These are phyloP conservation scores for Aspergillus olivimuriae DNA, from an alignment of 495 filamentous ascomycete genomes.

Conservation along the genomic window DNA sequence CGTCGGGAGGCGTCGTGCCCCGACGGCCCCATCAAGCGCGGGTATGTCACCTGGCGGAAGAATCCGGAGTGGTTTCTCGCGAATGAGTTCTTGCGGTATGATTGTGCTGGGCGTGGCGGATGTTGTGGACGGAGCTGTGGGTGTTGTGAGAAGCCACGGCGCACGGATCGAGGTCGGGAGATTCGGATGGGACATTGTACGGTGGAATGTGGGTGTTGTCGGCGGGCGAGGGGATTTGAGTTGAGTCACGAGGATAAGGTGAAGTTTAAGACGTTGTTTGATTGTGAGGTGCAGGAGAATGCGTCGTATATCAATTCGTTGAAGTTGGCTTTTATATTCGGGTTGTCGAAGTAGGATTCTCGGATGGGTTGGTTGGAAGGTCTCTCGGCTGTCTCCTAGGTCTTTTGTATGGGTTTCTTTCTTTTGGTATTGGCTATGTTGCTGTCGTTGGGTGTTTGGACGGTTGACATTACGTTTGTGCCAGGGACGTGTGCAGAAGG, in stretches of 20 bases:
- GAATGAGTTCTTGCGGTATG: not conserved
- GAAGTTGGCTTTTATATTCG: constrained; percentile 3
- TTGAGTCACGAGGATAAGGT: constrained; percentile 2
- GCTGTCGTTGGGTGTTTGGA: no score
- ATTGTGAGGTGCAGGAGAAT: constrained; percentile 4
- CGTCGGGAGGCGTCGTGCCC: constrained; percentile 2
- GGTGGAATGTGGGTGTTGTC: constrained; percentile 6
- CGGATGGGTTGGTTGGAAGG: not conserved
- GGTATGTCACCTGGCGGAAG: not conserved
- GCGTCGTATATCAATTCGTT: not conserved
- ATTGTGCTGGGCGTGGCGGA: constrained; percentile 3
- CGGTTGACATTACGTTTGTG: no score
- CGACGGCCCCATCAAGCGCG: not conserved
- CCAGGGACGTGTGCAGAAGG: no score
- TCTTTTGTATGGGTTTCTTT: not conserved
- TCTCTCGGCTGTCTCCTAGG: no score
- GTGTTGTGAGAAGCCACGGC: not conserved
- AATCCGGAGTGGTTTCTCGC: not conserved
- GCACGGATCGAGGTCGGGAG: not conserved
- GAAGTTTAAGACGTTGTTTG: constrained; percentile 4
- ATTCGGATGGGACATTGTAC: constrained; percentile 2
- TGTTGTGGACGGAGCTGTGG: constrained; percentile 2
- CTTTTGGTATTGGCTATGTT: no score
- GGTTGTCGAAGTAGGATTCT: not conserved
- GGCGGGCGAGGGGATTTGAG: constrained; percentile 1